These are phyloP conservation scores for Aspergillus luchuensis DNA, from an alignment of 2,329 filamentous ascomycete genomes.

Conservation along the genomic window DNA sequence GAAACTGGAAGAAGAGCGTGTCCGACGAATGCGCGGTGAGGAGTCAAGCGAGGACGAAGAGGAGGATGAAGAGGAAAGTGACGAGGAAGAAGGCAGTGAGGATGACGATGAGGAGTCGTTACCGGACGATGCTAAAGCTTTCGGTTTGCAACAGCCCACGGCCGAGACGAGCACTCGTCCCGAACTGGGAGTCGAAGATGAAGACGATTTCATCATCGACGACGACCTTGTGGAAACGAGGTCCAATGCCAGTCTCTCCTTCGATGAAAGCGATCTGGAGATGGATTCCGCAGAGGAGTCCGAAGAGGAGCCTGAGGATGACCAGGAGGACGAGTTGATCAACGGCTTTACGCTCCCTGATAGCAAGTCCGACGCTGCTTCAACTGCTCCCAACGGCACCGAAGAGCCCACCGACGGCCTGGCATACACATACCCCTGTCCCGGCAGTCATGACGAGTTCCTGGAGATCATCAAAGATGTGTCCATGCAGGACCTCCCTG, in stretches of 20 bases:
- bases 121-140: conserved; percentile 61
- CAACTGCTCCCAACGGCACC: conserved; percentile 44
- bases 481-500: conserved; percentile 67
- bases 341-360: conserved; percentile 60
- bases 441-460: conserved; percentile 74
- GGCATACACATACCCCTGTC: conserved; percentile 85
- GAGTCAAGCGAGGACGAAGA: conserved; percentile 67
- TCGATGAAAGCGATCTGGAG: conserved; percentile 54
- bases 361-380: conserved; percentile 19
- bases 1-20: conserved; percentile 78
- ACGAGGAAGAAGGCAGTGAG: conserved; percentile 37
- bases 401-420: conserved; percentile 55
- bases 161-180: conserved; percentile 39
- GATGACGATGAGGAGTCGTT: conserved; percentile 52
- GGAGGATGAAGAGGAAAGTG: conserved; percentile 47
- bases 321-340: conserved; percentile 70
- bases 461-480: conserved; percentile 65
- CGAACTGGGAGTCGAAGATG: conserved; percentile 76
- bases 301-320: conserved; percentile 55
- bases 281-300: conserved; percentile 59
- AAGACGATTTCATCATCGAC: conserved; percentile 91
- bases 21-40: conserved; percentile 85
- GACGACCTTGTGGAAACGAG: conserved; percentile 83
- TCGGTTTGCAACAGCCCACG: conserved; percentile 60
- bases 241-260: conserved; percentile 55